A percentile compares a stretch with the other conserved stretches of the same genome.
Evolutionary conservation across 306 rosid genomes (phyloP).

Genomic region (Inga oerstediana): DNA sequence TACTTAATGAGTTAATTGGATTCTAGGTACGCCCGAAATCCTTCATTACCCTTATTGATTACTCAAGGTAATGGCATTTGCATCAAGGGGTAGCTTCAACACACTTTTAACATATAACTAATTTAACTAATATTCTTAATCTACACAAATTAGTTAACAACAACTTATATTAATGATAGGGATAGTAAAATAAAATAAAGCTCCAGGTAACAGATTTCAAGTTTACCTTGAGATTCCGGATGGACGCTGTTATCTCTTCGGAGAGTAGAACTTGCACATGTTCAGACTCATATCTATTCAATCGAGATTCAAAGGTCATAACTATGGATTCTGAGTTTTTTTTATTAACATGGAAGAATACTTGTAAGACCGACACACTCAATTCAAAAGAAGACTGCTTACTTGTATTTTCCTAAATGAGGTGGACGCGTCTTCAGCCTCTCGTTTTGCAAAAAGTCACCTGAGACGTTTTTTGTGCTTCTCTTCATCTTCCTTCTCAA

Average conservation of each 20-base stretch:
- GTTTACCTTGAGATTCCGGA: conserved; percentile 81
- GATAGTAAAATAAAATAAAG: too few relatives aligned
- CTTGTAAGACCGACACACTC: too few relatives aligned
- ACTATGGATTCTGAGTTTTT: neutral
- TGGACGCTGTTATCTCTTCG: conserved; percentile 84
- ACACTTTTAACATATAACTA: too few relatives aligned
- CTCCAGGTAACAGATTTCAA: neutral
- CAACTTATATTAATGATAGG: too few relatives aligned
- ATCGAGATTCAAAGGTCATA: neutral
- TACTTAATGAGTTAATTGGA: too few relatives aligned
- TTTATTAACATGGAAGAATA: neutral
- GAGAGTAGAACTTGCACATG: conserved; percentile 83
- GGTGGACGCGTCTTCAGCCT: conserved; percentile 73
- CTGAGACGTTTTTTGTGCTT: conserved; percentile 62
- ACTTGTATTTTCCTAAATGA: conserved; percentile 90
- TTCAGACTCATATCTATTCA: conserved; percentile 79
- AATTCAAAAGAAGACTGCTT: conserved; percentile 32
- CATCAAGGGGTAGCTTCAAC: too few relatives aligned
- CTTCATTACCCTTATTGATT: too few relatives aligned
- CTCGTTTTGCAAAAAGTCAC: conserved; percentile 71
- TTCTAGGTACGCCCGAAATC: too few relatives aligned
- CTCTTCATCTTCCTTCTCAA: conserved; percentile 75
- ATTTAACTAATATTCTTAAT: too few relatives aligned
- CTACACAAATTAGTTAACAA: too few relatives aligned
- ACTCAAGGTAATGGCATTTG: too few relatives aligned